A percentile compares a stretch with the other conserved stretches of the same genome.
These are phyloP conservation scores for Tulasnella sp. DNA, from an alignment of 768 basidiomycete genomes.

Conservation along the genomic window DNA sequence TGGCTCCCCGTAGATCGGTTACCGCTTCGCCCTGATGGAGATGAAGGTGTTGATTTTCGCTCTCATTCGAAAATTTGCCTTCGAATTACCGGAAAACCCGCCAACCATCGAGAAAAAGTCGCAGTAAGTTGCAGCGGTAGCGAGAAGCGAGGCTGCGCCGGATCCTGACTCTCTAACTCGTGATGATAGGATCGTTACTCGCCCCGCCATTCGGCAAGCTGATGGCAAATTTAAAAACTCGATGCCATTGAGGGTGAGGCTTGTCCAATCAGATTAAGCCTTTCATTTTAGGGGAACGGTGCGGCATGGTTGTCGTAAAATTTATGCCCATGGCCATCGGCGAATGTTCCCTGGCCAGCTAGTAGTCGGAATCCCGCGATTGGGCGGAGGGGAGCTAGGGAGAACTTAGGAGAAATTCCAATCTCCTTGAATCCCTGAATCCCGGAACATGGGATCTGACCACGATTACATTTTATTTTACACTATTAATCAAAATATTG, in stretches of 20 bases:
- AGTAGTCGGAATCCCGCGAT: neutral
- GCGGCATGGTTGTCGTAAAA: neutral
- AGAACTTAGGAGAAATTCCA: neutral
- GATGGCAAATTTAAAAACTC: slow-evolving; percentile 17
- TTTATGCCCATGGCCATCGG: neutral
- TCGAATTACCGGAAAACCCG: slow-evolving; percentile 56
- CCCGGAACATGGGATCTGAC: too few species aligned
- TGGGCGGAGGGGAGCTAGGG: too few species aligned
- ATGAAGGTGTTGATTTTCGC: slow-evolving; percentile 55
- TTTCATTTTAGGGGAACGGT: neutral
- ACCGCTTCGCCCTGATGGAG: slow-evolving; percentile 34
- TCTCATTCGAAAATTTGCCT: slow-evolving; percentile 56
- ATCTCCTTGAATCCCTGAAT: too few species aligned
- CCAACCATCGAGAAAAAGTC: slow-evolving; percentile 46
- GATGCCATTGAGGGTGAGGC: slow-evolving; percentile 11
- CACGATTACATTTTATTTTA: neutral
- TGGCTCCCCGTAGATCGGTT: slow-evolving; percentile 14
- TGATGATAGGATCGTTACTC: slow-evolving; percentile 6
- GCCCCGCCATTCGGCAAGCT: slow-evolving; percentile 3
- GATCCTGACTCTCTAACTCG: neutral
- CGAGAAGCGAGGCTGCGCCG: neutral
- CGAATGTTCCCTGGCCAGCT: neutral
- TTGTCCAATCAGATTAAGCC: neutral
- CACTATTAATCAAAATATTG: neutral
- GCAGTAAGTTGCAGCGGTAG: slow-evolving; percentile 12